phyloP scores from a whole-genome alignment of 345 rosid species.

The Salix purpurea region DNA sequence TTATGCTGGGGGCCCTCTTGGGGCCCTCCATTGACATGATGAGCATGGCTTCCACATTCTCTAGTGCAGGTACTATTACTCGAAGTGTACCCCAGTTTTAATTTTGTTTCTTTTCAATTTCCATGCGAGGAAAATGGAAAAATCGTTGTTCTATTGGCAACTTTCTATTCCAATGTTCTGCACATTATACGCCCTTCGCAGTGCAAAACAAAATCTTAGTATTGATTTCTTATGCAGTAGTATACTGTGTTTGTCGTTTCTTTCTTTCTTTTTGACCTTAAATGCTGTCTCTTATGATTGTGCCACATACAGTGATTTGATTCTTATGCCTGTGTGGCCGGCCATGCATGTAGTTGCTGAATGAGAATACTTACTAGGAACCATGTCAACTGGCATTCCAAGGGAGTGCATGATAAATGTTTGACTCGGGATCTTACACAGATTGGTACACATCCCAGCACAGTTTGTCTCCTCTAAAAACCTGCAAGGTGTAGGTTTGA shows the following conservation, averaged over 20 bases:
- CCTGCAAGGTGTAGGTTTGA: slow-evolving; percentile 33
- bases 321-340: not conserved
- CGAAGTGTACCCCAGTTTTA: slow-evolving; percentile 17
- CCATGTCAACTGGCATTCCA: slow-evolving; percentile 88
- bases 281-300: not conserved
- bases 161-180: not conserved
- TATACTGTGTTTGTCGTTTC: not conserved
- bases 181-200: not conserved
- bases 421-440: slow-evolving; percentile 79
- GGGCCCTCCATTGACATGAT: slow-evolving; percentile 43
- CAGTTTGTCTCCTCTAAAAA: slow-evolving; percentile 83
- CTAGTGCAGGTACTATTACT: slow-evolving; percentile 53
- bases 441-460: slow-evolving; percentile 85
- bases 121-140: slow-evolving; percentile 8
- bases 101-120: slow-evolving; percentile 14
- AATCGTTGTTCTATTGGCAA: not conserved
- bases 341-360: not conserved
- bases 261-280: not conserved
- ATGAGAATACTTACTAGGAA: slow-evolving; percentile 58
- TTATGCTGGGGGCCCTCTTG: slow-evolving; percentile 33
- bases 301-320: not conserved
- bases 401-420: slow-evolving; percentile 68
- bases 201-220: not conserved
- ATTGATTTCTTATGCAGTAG: not conserved
- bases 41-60: slow-evolving; percentile 48